Evolutionary conservation across 2,329 filamentous ascomycete genomes (phyloP).

Genomic region (Fusarium algeriense): DNA sequence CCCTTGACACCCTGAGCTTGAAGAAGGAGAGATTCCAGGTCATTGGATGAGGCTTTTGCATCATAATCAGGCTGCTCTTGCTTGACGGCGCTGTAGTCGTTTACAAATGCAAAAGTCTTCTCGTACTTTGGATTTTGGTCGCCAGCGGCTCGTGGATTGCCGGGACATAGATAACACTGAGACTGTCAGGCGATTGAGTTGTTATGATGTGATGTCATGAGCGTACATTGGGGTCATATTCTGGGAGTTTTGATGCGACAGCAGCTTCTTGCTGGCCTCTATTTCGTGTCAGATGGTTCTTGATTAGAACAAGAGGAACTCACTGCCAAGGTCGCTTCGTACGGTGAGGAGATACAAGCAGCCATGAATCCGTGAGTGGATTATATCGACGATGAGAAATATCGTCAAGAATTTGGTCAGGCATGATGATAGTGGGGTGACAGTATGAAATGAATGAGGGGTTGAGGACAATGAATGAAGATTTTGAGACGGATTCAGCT

Average conservation of each 20-base stretch:
- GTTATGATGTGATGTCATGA: conserved; percentile 18
- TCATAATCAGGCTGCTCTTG: conserved; percentile 87
- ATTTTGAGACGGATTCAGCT: not conserved
- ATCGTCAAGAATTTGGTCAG: conserved; percentile 85
- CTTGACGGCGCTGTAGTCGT: conserved; percentile 97
- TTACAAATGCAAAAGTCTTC: conserved; percentile 92
- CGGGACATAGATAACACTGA: conserved; percentile 93
- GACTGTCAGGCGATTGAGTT: conserved; percentile 12
- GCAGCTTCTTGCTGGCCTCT: conserved; percentile 84
- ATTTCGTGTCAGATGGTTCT: conserved; percentile 13
- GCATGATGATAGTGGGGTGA: conserved; percentile 64
- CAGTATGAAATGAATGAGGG: conserved; percentile 12
- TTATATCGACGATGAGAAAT: conserved; percentile 97
- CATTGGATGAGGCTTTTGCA: conserved; percentile 59
- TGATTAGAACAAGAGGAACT: conserved; percentile 53
- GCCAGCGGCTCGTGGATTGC: conserved; percentile 89
- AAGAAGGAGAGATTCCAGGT: conserved; percentile 80
- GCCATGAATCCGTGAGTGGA: conserved; percentile 87
- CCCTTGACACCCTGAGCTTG: conserved; percentile 89
- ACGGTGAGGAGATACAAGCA: conserved; percentile 94
- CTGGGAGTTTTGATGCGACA: conserved; percentile 75
- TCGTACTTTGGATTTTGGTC: conserved; percentile 88
- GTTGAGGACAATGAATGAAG: not conserved
- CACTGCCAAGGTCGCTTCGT: conserved; percentile 99
- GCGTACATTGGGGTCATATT: conserved; percentile 80